Conservation (phyloP, 2,329 filamentous ascomycete species). For the Talaromyces sp. region DNA sequence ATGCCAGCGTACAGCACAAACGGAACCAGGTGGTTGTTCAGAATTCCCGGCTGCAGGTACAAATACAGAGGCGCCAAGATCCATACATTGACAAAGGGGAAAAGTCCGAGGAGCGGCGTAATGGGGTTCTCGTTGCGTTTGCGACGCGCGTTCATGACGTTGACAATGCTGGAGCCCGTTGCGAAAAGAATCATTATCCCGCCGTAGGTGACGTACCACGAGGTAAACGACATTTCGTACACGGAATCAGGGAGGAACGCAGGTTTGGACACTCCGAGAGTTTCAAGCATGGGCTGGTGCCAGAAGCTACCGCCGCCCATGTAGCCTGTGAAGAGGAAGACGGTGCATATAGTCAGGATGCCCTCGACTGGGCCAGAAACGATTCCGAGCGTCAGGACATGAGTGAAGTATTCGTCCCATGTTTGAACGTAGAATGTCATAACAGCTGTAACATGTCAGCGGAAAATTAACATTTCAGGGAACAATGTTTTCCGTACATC, state of each 20-base stretch:
- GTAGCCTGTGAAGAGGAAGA: conserved; percentile 79
- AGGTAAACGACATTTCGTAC: conserved; percentile 78
- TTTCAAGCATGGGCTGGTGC: conserved; percentile 73
- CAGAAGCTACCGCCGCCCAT: conserved; percentile 89
- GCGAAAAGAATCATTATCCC: conserved; percentile 76
- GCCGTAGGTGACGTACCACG: conserved; percentile 91
- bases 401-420: conserved; percentile 99
- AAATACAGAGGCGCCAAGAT: conserved; percentile 71
- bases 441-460: conserved; percentile 50
- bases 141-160: conserved; percentile 77
- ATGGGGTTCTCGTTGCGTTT: conserved; percentile 65
- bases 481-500: conserved; percentile 51
- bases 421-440: conserved; percentile 98
- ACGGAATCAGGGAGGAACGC: conserved; percentile 62
- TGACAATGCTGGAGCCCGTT: conserved; percentile 65
- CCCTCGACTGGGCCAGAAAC: conserved; percentile 95
- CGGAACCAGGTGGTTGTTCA: conserved; percentile 77
- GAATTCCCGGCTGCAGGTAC: conserved; percentile 76
- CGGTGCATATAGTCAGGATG: conserved; percentile 72
- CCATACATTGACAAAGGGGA: conserved; percentile 79
- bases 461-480: background rate
- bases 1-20: conserved; percentile 85
- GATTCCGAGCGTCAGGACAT: conserved; percentile 85
- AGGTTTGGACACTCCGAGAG: conserved; percentile 61
- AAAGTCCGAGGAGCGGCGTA: conserved; percentile 67